Conservation (phyloP, 257 asterid species). For the Solanum lignicaule region DNA sequence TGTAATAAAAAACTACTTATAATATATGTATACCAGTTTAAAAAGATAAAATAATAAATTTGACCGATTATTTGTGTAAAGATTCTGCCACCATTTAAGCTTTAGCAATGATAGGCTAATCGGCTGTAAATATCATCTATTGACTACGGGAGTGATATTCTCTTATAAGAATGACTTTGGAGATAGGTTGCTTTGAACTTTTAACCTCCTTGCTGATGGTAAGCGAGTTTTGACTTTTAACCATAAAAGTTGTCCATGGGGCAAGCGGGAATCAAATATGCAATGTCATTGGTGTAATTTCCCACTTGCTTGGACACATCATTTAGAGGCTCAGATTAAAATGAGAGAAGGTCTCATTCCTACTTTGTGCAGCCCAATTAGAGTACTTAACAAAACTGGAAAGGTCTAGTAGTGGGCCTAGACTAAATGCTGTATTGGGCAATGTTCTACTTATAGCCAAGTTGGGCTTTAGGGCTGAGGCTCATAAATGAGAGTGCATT, state of each 20-base stretch:
- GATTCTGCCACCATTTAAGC: no score
- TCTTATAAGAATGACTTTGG: not conserved
- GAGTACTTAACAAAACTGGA: not conserved
- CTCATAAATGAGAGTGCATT: not conserved
- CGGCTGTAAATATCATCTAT: no score
- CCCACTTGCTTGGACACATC: not conserved
- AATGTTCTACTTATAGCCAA: not conserved
- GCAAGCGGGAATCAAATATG: not conserved
- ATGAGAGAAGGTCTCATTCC: conserved; percentile 10
- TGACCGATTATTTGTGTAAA: not conserved
- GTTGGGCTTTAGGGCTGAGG: not conserved
- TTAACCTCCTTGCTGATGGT: no score
- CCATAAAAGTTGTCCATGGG: not conserved
- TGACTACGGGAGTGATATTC: no score
- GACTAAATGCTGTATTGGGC: not conserved
- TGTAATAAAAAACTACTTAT: no score
- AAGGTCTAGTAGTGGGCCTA: not conserved
- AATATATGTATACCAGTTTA: not conserved
- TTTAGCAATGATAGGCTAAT: not conserved
- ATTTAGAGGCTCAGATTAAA: not conserved
- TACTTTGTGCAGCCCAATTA: not conserved
- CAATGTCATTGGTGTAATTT: not conserved
- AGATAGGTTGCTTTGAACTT: not conserved
- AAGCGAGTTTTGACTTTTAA: not conserved
- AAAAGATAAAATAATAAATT: no score